Evolutionary conservation across 768 basidiomycete genomes (phyloP).

Genomic region (Tulasnella sp.): DNA sequence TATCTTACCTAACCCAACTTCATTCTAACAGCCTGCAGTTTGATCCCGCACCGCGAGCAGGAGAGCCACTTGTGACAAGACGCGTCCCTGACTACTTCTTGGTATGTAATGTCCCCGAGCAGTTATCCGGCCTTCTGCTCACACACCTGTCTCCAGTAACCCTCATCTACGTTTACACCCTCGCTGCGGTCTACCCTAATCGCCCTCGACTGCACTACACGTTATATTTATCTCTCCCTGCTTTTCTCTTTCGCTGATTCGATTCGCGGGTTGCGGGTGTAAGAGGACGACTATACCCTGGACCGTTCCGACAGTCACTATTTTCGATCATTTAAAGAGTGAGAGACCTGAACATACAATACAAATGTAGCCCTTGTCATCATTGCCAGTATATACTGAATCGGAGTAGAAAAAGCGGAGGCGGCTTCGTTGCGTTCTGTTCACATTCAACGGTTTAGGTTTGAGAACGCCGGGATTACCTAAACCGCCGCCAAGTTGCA

Average conservation of each 20-base stretch:
- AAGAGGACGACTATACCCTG: conserved; percentile 3
- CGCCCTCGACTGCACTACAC: neutral
- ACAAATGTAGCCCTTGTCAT: conserved; percentile 6
- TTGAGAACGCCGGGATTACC: conserved; percentile 1
- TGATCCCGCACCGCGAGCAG: conserved; percentile 97
- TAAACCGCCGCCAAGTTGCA: conserved; percentile 2
- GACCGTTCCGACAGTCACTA: conserved; percentile 9
- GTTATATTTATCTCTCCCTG: neutral
- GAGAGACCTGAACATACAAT: conserved; percentile 7
- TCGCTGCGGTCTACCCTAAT: neutral
- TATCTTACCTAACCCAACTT: neutral
- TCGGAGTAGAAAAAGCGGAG: neutral
- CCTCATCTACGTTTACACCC: neutral
- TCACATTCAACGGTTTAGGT: neutral
- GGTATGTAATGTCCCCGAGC: conserved; percentile 44
- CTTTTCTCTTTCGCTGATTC: neutral
- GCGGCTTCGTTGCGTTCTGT: neutral
- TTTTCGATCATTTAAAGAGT: conserved; percentile 10
- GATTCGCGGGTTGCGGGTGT: conserved; percentile 4
- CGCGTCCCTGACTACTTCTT: conserved; percentile 94
- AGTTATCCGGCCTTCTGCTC: neutral
- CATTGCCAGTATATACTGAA: neutral
- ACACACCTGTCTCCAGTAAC: neutral
- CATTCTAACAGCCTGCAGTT: conserved; percentile 80
- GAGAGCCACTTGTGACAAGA: conserved; percentile 95